Evolutionary conservation across 179 eudicot species (phyloP), one percentile per base, ranked within the genome.

Genomic region (Monotropa hypopitys): DNA sequence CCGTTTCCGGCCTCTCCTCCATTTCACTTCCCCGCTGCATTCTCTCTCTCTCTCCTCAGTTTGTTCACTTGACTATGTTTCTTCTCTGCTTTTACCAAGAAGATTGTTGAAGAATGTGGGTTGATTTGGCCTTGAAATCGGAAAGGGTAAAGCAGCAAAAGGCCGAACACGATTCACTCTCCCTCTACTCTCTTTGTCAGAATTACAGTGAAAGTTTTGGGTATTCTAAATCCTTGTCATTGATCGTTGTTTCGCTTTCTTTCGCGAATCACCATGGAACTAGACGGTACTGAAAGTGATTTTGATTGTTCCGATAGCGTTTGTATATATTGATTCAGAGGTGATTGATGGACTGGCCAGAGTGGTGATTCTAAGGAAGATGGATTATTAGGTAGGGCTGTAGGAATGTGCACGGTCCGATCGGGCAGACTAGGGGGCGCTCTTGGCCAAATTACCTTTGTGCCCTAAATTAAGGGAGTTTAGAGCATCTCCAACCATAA

Each of bases 1-100:
- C 98, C 4, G 88, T 85, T 26, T 94, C 97, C 3, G 87, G 88
- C 66, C 90, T 79, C 70, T 92, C 98, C 47, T 94, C 97, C 97
- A 94, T 89, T 69, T 67, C 46, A 10, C 2, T 4, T 5, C 8
- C 20, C 23, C 62, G 12, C 47, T 20, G 40, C 75, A 45, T 40
- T 26, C 32, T 9, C 53, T 54, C 45, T 33, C 45, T 72, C 45
- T 72, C 42, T 30, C 28, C 51, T 66, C 32, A 20, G 72, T 38
- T 59, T 59, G 65, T 12, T 59, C 33, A 23, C n/a, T n/a, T n/a
- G n/a, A n/a, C n/a, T n/a, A 35, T 1, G 1, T 1, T 35, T 35
- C 4, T 4, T 35, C 40, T 35, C 40, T 35, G 40, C 40, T 35
- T 35, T 35, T 35, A 35, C 40, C 40, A 35, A 1, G 4, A 4